Conservation (phyloP, 495 filamentous ascomycete species). For the Xylaria bambusicola region DNA sequence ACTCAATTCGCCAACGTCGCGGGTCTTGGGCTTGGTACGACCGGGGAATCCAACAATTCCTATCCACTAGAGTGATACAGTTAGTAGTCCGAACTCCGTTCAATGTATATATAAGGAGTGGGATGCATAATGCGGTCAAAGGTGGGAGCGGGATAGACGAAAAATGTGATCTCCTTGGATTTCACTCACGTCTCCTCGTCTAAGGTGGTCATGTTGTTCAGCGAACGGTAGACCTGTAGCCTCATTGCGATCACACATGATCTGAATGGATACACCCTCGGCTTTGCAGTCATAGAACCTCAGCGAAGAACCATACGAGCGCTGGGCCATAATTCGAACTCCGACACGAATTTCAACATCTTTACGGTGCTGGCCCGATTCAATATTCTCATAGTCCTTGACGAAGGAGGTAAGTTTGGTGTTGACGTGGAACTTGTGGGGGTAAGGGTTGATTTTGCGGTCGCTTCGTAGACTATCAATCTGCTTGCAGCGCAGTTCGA, state of each 20-base stretch:
- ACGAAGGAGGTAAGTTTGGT: conserved; percentile 77
- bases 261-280: conserved; percentile 77
- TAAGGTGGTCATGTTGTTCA: conserved; percentile 85
- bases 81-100: conserved; percentile 51
- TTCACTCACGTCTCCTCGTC: conserved; percentile 74
- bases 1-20: conserved; percentile 83
- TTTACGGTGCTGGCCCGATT: conserved; percentile 79
- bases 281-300: conserved; percentile 86
- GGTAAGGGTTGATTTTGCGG: conserved; percentile 86
- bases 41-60: conserved; percentile 75
- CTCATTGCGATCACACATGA: conserved; percentile 85
- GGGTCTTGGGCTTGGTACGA: conserved; percentile 84
- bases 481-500: conserved; percentile 85
- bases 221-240: conserved; percentile 66
- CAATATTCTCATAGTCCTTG: conserved; percentile 70
- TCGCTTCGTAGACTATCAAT: conserved; percentile 83
- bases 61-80: conserved; percentile 46
- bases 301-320: conserved; percentile 78
- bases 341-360: conserved; percentile 73
- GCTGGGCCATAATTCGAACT: conserved; percentile 87
- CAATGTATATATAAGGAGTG: background rate
- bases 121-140: background rate
- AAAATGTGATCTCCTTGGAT: background rate
- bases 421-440: conserved; percentile 93
- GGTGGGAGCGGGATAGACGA: background rate